Conservation (phyloP, 257 asterid species). For the Nicotiana benthamiana region DNA sequence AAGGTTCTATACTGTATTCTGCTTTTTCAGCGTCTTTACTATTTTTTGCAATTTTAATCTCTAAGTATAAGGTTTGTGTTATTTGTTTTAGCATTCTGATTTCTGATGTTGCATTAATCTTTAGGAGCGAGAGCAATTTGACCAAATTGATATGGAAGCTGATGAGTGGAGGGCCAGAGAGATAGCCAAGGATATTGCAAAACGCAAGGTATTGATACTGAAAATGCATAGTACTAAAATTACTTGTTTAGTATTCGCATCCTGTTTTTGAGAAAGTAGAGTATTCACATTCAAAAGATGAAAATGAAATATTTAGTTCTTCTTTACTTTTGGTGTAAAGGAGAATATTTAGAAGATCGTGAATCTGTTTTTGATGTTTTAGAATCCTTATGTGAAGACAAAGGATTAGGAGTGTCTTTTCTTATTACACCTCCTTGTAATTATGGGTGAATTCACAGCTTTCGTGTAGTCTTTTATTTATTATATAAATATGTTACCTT, state of each 20-base stretch:
- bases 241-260: neutral
- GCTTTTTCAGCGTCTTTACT: neutral
- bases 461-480: too few species aligned
- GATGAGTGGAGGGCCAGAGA: conserved; percentile 93
- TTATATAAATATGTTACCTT: too few species aligned
- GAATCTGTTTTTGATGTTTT: too few species aligned
- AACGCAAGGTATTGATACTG: conserved; percentile 47
- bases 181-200: conserved; percentile 81
- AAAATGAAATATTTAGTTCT: too few species aligned
- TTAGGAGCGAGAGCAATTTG: conserved; percentile 64
- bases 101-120: conserved; percentile 7
- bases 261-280: neutral
- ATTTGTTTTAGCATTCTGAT: neutral
- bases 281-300: too few species aligned
- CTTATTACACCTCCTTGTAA: too few species aligned
- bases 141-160: conserved; percentile 66
- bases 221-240: neutral
- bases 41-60: neutral
- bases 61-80: neutral
- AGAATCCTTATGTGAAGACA: too few species aligned
- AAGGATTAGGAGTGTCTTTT: too few species aligned
- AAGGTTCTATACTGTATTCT: conserved; percentile 32
- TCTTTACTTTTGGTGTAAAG: too few species aligned
- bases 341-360: too few species aligned
- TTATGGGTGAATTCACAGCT: too few species aligned